Evolutionary conservation across 2,329 filamentous ascomycete genomes (phyloP), one percentile per base, ranked within the genome.

Genomic region (Fusarium solani-melongenae): DNA sequence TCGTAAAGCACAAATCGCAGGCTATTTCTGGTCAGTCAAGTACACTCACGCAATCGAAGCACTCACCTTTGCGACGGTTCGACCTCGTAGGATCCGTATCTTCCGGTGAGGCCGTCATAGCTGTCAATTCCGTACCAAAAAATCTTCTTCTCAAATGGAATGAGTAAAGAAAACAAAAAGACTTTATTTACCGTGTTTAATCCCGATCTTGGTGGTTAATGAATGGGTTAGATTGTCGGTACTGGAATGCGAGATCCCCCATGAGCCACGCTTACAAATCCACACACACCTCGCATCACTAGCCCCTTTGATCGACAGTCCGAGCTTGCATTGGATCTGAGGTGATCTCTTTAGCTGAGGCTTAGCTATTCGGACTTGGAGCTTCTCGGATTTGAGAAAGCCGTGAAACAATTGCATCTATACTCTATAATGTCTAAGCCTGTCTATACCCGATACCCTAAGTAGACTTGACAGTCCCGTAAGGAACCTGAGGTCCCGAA

Each of bases 1-100:
- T 86, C 14, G 75, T 82, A 58, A 83, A 85, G 76, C 84, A 86
- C 41, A 85, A 77, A 70, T 86, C 84, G 66, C 83, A 85, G 0
- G 82, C 84, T 83, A 8, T 20, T 17, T 17, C 8, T 34, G 33
- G 69, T 59, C 66, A 60, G 24, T 51, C 5, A 29, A n/a, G 6
- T 0, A 0, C 0, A 24, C 11, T 14, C 9, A 5, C 44, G 9
- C 4, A 3, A 34, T 20, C 14, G 6, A 17, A 3, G 39, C 3
- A 27, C 46, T 15, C 33, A 59, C 76, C 76, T 61, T 78, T 78
- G 56, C 76, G 76, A 44, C 76, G 76, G 15, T 71, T 74, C 6
- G 76, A 70, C 12, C 46, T 56, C n/a, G 41, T 34, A 3, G 64
- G 38, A 46, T 77, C 75, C 10, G 49, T 44, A 6, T 74, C 74